Base-by-base conservation (phyloP, 768 basidiomycete genomes). In the Russula abietina region DNA sequence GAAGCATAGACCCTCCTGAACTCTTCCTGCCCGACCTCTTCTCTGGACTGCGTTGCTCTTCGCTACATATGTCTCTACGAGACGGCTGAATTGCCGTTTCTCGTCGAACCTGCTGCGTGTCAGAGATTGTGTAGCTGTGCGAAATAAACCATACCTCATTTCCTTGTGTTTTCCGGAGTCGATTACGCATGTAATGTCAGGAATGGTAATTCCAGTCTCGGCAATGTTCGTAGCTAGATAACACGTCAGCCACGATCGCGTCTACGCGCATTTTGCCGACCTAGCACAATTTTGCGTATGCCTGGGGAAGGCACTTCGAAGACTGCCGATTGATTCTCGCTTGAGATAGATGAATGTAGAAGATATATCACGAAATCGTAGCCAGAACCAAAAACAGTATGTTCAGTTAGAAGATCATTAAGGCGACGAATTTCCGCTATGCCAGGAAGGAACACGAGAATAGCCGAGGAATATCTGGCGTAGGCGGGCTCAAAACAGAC, bases 131-230 rank as follows among this genome's bases (percentile, higher is more conserved):
- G 33, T 17, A 55, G 22, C 59, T 49, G 46, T 41, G 53, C 1
- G 57, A 30, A 41, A 64, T 8, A 8, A 55, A 54, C 33, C 49
- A 36, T 61, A 88, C 87, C 88, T 84, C 88, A 97, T 97, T 76
- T 97, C 94, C 67, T 92, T 82, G 72, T 97, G 93, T 70, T 91
- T 93, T 53, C 95, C 94, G 0, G 87, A 84, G 70, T 99, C 96
- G 63, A 98, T 93, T 26, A 98, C 96, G 67, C 93, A 94, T 10
- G 94, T 96, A 62, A 97, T 91, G 69, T 99, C 97, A 7, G 96
- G 96, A 59, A 99, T 99, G 1, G 97, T 99, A 59, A 99, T 91
- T 68, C 96, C 96, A 16, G 96, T 99, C 74, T 99, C 96, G 17
- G 93, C 90, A 68, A 95, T 93, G 70, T 96, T 93, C 38, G 92